Conservation (phyloP, 2,329 filamentous ascomycete genomes). For the Fusarium sulawesiense region DNA sequence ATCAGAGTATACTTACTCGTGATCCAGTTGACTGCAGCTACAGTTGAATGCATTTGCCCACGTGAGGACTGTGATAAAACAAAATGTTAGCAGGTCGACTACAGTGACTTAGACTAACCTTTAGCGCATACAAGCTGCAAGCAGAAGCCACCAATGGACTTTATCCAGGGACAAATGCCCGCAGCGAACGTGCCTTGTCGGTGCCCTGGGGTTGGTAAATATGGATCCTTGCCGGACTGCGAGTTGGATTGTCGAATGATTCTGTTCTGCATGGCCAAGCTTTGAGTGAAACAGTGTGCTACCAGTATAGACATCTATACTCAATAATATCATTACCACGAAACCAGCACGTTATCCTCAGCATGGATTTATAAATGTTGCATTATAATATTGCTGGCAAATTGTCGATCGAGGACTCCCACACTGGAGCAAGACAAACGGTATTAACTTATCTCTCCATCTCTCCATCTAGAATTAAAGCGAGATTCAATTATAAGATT, state of each 20-base stretch:
- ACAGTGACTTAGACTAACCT: background rate
- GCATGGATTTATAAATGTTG: background rate
- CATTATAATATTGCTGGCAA: background rate
- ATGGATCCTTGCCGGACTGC: background rate
- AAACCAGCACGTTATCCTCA: background rate
- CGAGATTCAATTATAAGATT: background rate
- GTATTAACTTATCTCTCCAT: background rate
- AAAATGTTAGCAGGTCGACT: background rate
- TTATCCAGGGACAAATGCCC: background rate
- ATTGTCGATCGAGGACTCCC: background rate
- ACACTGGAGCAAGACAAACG: background rate
- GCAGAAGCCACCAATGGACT: background rate
- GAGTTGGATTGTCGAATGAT: background rate
- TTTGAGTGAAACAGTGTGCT: background rate
- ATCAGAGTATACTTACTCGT: background rate
- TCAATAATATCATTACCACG: background rate
- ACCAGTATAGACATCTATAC: background rate
- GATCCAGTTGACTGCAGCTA: background rate
- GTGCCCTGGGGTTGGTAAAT: background rate
- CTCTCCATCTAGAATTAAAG: background rate
- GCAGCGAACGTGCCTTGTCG: background rate
- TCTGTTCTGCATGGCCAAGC: background rate
- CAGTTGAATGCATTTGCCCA: constrained; percentile 2
- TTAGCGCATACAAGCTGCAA: constrained; percentile 6
- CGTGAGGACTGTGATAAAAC: background rate